Evolutionary conservation across 1,284 basidiomycete species (phyloP).

Genomic region (Bjerkandera adusta): DNA sequence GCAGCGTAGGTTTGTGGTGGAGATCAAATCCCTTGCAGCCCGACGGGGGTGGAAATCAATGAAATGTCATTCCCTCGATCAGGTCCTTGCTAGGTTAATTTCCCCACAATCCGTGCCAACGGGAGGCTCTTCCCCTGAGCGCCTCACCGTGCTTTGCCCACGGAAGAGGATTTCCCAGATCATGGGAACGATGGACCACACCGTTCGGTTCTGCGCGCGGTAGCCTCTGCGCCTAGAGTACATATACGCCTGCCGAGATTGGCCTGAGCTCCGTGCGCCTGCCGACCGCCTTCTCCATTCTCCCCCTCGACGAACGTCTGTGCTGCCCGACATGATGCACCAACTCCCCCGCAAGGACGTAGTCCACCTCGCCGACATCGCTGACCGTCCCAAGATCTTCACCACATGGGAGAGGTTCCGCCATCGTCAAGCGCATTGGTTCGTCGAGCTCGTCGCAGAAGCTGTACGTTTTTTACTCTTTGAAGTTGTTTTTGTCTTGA

Average conservation of each 20-base stretch:
- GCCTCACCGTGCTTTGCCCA: not conserved
- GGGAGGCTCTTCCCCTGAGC: slow-evolving; percentile 3
- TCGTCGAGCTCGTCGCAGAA: slow-evolving; percentile 60
- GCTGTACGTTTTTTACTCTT: slow-evolving; percentile 39
- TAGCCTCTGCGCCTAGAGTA: too few relatives aligned
- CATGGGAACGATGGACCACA: too few relatives aligned
- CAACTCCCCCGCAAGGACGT: slow-evolving; percentile 9
- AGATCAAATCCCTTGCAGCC: too few relatives aligned
- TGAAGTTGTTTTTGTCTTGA: slow-evolving; percentile 29
- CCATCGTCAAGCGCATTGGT: slow-evolving; percentile 48
- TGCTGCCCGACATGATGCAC: too few relatives aligned
- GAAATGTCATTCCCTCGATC: too few relatives aligned
- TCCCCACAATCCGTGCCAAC: not conserved
- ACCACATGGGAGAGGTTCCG: slow-evolving; percentile 52
- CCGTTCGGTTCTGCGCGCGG: too few relatives aligned
- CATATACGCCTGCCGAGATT: too few relatives aligned
- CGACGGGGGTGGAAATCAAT: too few relatives aligned
- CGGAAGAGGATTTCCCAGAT: slow-evolving; percentile 6
- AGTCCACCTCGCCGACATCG: slow-evolving; percentile 22
- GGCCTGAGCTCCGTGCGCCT: too few relatives aligned
- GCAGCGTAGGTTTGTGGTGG: too few relatives aligned
- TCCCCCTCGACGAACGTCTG: not conserved
- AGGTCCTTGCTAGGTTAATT: slow-evolving; percentile 2
- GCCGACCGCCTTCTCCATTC: not conserved
- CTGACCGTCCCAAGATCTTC: slow-evolving; percentile 37